These are phyloP conservation scores for Suillus subalutaceus DNA, from an alignment of 768 basidiomycete genomes.

Conservation along the genomic window DNA sequence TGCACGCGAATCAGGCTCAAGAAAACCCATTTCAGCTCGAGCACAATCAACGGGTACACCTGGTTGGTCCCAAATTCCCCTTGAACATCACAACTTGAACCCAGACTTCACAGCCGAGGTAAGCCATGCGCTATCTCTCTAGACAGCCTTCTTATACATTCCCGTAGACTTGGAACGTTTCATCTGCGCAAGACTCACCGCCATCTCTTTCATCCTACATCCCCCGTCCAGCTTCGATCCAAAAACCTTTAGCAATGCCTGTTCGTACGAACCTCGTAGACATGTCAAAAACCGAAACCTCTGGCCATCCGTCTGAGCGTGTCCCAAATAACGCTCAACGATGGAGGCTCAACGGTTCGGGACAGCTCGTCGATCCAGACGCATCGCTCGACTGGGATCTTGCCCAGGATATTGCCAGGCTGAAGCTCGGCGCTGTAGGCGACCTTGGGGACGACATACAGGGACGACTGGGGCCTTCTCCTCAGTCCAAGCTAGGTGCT, in stretches of 20 bases:
- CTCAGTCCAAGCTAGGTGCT: constrained; percentile 61
- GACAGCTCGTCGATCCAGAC: constrained; percentile 61
- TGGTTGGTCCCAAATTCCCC: constrained; percentile 50
- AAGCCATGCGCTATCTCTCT: constrained; percentile 28
- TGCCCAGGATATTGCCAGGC: constrained; percentile 70
- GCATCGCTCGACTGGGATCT: constrained; percentile 67
- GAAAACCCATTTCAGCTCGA: constrained; percentile 33
- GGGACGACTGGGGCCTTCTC: constrained; percentile 62
- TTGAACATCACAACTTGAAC: constrained; percentile 39
- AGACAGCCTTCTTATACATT: constrained; percentile 21
- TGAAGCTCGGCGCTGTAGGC: constrained; percentile 63
- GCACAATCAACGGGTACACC: constrained; percentile 36
- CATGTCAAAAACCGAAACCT: constrained; percentile 18
- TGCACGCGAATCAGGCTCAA: constrained; percentile 40
- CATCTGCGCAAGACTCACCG: constrained; percentile 42
- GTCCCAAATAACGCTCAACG: constrained; percentile 45
- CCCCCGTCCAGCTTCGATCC: constrained; percentile 35
- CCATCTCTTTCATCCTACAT: constrained; percentile 36
- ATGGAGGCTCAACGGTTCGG: constrained; percentile 67
- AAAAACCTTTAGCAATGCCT: constrained; percentile 52
- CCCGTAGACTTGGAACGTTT: constrained; percentile 51
- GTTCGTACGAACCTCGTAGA: constrained; percentile 41
- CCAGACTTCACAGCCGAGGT: constrained; percentile 44
- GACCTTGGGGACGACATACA: constrained; percentile 54
- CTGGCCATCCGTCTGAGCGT: constrained; percentile 41